Evolutionary conservation across 352 stramenopile species (phyloP), one percentile per base, ranked within the genome.

Genomic region (Pythium folliculosum): DNA sequence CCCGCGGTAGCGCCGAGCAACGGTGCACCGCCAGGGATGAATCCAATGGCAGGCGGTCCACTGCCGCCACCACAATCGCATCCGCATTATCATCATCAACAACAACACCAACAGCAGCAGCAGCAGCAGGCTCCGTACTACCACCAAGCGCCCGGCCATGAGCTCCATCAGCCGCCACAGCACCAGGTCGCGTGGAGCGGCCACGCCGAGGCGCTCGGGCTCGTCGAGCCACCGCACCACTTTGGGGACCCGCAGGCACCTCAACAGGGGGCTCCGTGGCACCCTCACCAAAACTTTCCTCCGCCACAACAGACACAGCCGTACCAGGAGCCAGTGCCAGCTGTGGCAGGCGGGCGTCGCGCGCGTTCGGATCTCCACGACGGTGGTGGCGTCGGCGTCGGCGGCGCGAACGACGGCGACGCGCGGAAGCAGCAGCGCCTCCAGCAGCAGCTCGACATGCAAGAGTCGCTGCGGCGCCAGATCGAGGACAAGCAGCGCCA

Each of bases 401-500:
- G 16, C 3, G 10, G 17, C 16, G 66, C 67, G 22, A 58, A 66
- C 49, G 32, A 44, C 16, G 61, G 70, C 27, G 58, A 66, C 48
- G 30, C 47, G 6, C 50, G 65, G 16, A 49, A 53, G 27, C 52
- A 22, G 37, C 55, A 57, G 0, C 60, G 56, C 7, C 63, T 74
- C 30, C 65, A 78, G 62, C 72, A 78, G 51, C 72, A 76, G 30
- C 76, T 81, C 17, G 79, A 83, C 35, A 84, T 90, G 60, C 79
- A 90, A 59, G 68, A 76, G 17, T 69, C 81, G 1, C 44, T 88
- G 16, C 76, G 86, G 17, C 72, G 72, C 14, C 81, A 90, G 59
- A 81, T 90, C 37, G 79, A 90, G 37, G 81, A 90, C 56, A 90
- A 90, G 58, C 71, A 78, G 12, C 79, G 74, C 4, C 81, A 86